Evolutionary conservation across 345 rosid species (phyloP), one percentile per base, ranked within the genome.

Genomic region (Chamaenerion angustifolium): DNA sequence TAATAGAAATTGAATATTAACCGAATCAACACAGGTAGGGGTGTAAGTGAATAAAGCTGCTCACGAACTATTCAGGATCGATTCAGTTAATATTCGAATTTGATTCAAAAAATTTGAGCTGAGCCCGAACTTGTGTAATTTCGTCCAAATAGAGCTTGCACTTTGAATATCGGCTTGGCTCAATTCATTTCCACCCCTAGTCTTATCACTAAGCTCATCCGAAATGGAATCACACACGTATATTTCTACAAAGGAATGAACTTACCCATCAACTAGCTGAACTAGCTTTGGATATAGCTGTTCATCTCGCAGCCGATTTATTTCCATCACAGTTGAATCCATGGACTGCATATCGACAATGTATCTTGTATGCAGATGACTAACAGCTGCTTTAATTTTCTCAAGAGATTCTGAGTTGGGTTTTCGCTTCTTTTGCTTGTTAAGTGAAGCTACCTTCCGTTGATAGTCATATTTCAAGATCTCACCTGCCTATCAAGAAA

Each of bases 341-440:
- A 92, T 76, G 56, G 98, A 92, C 68, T 92, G 96, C 98, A 92
- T 87, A 68, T 92, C 98, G 13, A 92, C 98, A 43, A 92, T 87
- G 71, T 92, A 87, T 78, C 95, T 76, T 10, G 96, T 92, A 63
- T 87, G 98, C 64, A 87, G 76, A 55, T 83, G 95, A 58, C 96
- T 84, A 46, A 92, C 96, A 0, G 82, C 73, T 27, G 96, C 96
- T 72, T 87, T 87, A 17, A 82, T 60, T 69, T 84, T 92, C 76
- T 92, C 98, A 23, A 87, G 53, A 49, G 89, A 76, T 50, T 87
- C 98, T 17, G 89, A 62, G 54, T 72, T 82, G 52, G 77, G 59
- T 27, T 79, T 74, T 55, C 85, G 78, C 48, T 75, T 81, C 81
- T 83, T 92, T 60, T 75, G 84, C 71, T 63, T 82, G 55, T 79